Evolutionary conservation across 352 stramenopile species (phyloP).

Genomic region (Globisporangium alternatum): DNA sequence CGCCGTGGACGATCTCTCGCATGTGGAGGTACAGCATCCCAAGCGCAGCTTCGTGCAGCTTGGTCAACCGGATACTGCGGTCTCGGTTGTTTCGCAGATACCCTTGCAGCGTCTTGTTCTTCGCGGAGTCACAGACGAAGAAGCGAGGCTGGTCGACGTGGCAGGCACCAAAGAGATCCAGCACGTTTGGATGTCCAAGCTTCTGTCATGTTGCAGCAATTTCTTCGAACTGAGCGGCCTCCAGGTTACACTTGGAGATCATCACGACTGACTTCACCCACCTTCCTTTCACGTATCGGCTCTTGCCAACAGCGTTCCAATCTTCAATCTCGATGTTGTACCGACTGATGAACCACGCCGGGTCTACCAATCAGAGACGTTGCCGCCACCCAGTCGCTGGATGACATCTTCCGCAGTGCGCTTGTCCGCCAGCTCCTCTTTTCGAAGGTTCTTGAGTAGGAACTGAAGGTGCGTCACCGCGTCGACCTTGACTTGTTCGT

Average conservation of each 20-base stretch:
- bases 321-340: slow-evolving; percentile 8
- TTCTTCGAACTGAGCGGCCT: neutral
- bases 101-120: neutral
- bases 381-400: neutral
- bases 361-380: neutral
- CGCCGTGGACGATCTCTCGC: slow-evolving; percentile 1
- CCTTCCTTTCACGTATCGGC: neutral
- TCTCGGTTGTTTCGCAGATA: neutral
- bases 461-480: neutral
- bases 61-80: neutral
- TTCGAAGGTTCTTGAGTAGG: neutral
- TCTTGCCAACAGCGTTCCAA: neutral
- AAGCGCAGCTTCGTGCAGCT: slow-evolving; percentile 13
- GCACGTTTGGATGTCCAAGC: neutral
- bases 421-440: neutral
- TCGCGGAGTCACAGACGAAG: neutral
- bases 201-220: slow-evolving; percentile 1
- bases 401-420: neutral
- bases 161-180: slow-evolving; percentile 5
- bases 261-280: slow-evolving; percentile 2
- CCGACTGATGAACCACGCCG: slow-evolving; percentile 2
- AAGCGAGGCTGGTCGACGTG: slow-evolving; percentile 3
- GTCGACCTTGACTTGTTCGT: neutral
- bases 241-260: slow-evolving; percentile 1
- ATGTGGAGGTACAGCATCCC: slow-evolving; percentile 8